Evolutionary conservation across 352 stramenopile species (phyloP).

Genomic region (Phytophthora capsici): DNA sequence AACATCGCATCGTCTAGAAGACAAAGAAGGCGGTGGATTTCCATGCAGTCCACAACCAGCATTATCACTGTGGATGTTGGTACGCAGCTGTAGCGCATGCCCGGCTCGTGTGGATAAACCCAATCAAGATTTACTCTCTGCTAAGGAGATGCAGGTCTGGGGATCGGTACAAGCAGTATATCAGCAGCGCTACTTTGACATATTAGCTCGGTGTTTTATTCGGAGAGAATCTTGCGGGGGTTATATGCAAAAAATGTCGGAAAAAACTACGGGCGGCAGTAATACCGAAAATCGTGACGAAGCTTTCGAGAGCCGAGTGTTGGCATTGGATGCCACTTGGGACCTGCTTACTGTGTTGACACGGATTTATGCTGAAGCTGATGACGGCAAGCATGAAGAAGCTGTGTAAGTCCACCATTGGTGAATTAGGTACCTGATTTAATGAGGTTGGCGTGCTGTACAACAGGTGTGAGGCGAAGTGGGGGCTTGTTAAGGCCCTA

Average conservation of each 20-base stretch:
- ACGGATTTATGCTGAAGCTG: slow-evolving; percentile 17
- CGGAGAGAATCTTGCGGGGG: slow-evolving; percentile 46
- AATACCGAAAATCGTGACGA: slow-evolving; percentile 23
- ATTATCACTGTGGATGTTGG: slow-evolving; percentile 67
- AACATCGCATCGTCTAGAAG: slow-evolving; percentile 53
- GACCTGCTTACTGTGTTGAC: slow-evolving; percentile 34
- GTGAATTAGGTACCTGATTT: not conserved
- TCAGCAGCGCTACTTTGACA: slow-evolving; percentile 40
- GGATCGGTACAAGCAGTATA: slow-evolving; percentile 58
- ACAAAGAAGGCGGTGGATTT: not conserved
- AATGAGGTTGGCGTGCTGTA: slow-evolving; percentile 1
- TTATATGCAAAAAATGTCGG: slow-evolving; percentile 40
- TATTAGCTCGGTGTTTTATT: slow-evolving; percentile 49
- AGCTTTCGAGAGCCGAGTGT: slow-evolving; percentile 33
- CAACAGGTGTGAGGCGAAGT: slow-evolving; percentile 46
- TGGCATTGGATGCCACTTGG: slow-evolving; percentile 41
- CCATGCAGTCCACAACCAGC: slow-evolving; percentile 28
- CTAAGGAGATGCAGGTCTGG: slow-evolving; percentile 58
- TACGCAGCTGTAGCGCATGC: slow-evolving; percentile 49
- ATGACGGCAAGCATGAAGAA: slow-evolving; percentile 11
- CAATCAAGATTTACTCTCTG: slow-evolving; percentile 23
- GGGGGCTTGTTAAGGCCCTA: slow-evolving; percentile 52
- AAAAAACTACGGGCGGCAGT: slow-evolving; percentile 3
- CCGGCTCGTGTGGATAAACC: slow-evolving; percentile 19
- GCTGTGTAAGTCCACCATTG: slow-evolving; percentile 24